Base-by-base conservation (phyloP, 306 rosid species). In the Crotalaria pallida region DNA sequence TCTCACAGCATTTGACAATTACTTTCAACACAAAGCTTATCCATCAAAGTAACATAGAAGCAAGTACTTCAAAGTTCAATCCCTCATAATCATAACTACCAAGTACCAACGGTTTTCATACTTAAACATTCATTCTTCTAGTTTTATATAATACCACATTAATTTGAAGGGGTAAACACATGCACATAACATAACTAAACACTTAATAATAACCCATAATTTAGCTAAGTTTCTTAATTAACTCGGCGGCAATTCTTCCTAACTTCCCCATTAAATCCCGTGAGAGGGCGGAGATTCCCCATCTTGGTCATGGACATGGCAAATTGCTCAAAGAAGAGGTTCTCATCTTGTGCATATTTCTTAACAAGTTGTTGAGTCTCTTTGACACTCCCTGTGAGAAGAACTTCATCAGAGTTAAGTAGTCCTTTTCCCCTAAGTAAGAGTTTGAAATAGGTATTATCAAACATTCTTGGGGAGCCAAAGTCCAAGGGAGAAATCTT, bases 221-320 rank as follows among this genome's bases (percentile, higher is more conserved):
- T 12, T 60, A 53, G n/a, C 3, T 22, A 24, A 19, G 58, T 6
- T 45, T 19, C 15, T 69, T 60, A 80, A 56, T 88, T 88, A 84
- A 88, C 74, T 11, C 61, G 75, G 17, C 74, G 93, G 33, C 97
- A 91, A 16, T 83, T 82, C 74, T 87, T 88, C 77, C 92, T 83
- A 72, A 91, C 87, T 88, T 86, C 82, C 31, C 97, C 97, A 21
- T 80, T 77, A 7, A 33, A 78, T 22, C 91, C 92, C 36, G 81
- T 79, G 38, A 91, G 89, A 85, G 97, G 96, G 21, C 65, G 84
- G 0, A 88, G 82, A 66, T 77, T 85, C 0, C 88, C 97, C 91
- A 91, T 83, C 65, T 87, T 91, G 49, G 87, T 78, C 97, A 91
- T 87, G 5, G 97, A 91, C 56, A 66, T 79, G 2, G 91, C 91